phyloP scores from a whole-genome alignment of 305 asterid genomes.

The Fraxinus floribunda region DNA sequence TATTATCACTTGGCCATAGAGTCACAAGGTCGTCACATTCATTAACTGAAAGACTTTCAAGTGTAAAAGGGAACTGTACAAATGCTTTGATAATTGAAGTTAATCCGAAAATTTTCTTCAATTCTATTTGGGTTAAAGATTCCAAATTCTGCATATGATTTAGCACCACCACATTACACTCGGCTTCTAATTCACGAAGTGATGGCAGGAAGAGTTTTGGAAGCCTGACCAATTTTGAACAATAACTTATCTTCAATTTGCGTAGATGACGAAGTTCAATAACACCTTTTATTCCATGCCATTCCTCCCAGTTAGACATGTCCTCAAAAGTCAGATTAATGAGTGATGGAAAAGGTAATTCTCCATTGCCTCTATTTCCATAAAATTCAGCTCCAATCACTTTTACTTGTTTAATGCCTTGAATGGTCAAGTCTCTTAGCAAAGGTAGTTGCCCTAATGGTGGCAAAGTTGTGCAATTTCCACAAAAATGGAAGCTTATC shows the following conservation, averaged over 20 bases:
- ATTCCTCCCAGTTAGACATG: constrained; percentile 33
- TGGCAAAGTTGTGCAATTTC: too few species aligned
- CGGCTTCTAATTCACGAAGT: neutral
- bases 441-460: too few species aligned
- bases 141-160: neutral
- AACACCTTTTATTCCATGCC: constrained; percentile 15
- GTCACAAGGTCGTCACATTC: constrained; percentile 4
- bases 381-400: too few species aligned
- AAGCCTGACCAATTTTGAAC: constrained; percentile 12
- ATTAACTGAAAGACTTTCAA: neutral
- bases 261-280: neutral
- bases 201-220: neutral
- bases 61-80: neutral
- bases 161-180: neutral
- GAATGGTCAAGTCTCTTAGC: too few species aligned
- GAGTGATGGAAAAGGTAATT: constrained; percentile 31
- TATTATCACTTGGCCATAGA: constrained; percentile 1
- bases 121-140: neutral
- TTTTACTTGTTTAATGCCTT: too few species aligned
- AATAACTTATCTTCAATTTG: neutral
- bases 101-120: neutral
- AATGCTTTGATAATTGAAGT: neutral
- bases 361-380: too few species aligned
- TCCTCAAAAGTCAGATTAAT: constrained; percentile 27
- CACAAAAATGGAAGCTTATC: too few species aligned